Conservation (phyloP, 345 rosid genomes). For the Eucalyptus erythrocorys region DNA sequence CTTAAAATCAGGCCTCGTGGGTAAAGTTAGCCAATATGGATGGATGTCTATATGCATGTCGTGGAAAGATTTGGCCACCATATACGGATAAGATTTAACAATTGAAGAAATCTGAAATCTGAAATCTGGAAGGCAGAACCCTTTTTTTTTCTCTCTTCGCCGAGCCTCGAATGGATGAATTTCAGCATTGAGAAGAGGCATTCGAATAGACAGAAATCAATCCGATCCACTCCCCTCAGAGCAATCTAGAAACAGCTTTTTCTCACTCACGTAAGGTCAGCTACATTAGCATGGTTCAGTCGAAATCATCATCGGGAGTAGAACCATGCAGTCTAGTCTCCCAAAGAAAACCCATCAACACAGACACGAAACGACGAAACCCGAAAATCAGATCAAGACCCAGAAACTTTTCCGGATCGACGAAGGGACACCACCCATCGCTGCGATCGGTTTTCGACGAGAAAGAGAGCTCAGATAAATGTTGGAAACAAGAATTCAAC, state of each 20-base stretch:
- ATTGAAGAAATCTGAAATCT: no score
- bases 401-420: not conserved
- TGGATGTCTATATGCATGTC: not conserved
- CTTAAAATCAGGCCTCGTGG: not conserved
- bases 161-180: not conserved
- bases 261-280: not conserved
- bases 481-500: conserved; percentile 14
- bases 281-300: not conserved
- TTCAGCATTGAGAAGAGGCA: not conserved
- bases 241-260: not conserved
- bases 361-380: not conserved
- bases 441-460: not conserved
- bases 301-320: not conserved
- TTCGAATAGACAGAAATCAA: not conserved
- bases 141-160: not conserved
- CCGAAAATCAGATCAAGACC: not conserved
- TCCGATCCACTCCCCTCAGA: not conserved
- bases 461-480: conserved; percentile 13
- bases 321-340: not conserved
- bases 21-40: not conserved
- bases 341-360: not conserved
- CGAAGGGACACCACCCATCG: not conserved
- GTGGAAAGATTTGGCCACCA: not conserved
- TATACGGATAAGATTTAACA: no score
- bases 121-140: not conserved